Evolutionary conservation across 2,329 filamentous ascomycete genomes (phyloP), one percentile per base, ranked within the genome.

Genomic region (Aspergillus ustus): DNA sequence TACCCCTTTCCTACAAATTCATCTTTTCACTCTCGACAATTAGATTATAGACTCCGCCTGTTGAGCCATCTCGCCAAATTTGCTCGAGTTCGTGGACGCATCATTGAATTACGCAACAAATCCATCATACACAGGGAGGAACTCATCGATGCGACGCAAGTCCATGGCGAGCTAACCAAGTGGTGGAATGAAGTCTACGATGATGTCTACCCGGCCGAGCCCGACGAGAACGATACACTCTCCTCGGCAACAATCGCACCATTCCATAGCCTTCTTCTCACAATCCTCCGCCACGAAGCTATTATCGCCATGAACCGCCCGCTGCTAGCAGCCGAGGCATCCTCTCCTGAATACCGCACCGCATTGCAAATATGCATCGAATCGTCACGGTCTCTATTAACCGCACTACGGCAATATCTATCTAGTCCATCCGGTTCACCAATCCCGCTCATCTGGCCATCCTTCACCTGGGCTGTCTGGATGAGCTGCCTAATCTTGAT

Each of bases 111-210:
- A 1, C 79, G 83, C 9, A 84, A 84, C 57, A 85, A 84, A 56
- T 82, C 79, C 0, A 77, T 84, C n/a, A 69, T 78, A 1, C 76
- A 81, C 53, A 75, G 80, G 19, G 78, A 79, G 48, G 78, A 77
- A 0, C 73, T 78, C 1, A 75, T 81, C 17, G 74, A 78, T 56
- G 77, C 81, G 0, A 77, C 78, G 0, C 75, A 78, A 15, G 82
- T 85, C 0, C 80, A 80, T n/a, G 80, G 82, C 0, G 80, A 82
- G 29, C 70, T 85, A 3, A 75, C 80, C 0, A 80, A 82, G 46
- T 85, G 83, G 83, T 82, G 81, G 68, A 85, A 85, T 52, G 81
- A 84, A 59, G 78, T 84, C 5, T 81, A 85, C 53, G 82, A 84
- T 17, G 77, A 79, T 0, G 75, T 80, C 0, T 79, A 83, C 51